Evolutionary conservation across 306 rosid species (phyloP), one percentile per base, ranked within the genome.

Genomic region (Glycine tomentella): DNA sequence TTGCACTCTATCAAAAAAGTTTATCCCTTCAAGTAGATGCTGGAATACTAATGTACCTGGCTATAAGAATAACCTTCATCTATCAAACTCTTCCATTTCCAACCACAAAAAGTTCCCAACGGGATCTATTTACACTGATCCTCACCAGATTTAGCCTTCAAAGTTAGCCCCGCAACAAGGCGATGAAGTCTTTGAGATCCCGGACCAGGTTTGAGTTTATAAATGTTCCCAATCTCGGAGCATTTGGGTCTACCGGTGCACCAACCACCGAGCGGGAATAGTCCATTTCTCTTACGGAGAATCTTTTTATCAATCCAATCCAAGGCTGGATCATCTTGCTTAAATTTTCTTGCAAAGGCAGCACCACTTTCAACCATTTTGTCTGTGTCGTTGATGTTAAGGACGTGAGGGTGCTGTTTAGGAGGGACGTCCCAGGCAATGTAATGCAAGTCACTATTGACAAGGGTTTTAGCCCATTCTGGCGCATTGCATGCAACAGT

Each of bases 401-500:
- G 99, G 79, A 89, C 31, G 49, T 88, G 99, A 5, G 99, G 99
- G 80, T 95, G 99, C 80, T 95, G 98, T 66, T 52, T 76, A 10
- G 99, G 98, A 62, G 99, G 99, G 36, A 45, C 9, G 66, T 93
- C 99, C 99, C 98, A 95, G 3, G 99, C 72, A 72, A 95, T 95
- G 59, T 82, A 95, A 65, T 93, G 99, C 84, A 95, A 57, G 85
- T 95, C 99, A 69, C 74, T 89, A 84, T 93, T 93, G 48, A 92
- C 92, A 25, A 87, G 44, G 14, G 94, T 95, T 73, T 91, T 91
- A 4, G 91, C 90, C 11, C 86, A 84, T 57, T 88, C 97, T 4
- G 95, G 96, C 56, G 59, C 90, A 72, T 95, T 95, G 90, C 99
- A 95, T 57, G 88, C 81, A 34, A 93, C 97, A 8, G 99, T 95